phyloP scores from a whole-genome alignment of 2,329 filamentous ascomycete species.

The Monosporascus sp. region DNA sequence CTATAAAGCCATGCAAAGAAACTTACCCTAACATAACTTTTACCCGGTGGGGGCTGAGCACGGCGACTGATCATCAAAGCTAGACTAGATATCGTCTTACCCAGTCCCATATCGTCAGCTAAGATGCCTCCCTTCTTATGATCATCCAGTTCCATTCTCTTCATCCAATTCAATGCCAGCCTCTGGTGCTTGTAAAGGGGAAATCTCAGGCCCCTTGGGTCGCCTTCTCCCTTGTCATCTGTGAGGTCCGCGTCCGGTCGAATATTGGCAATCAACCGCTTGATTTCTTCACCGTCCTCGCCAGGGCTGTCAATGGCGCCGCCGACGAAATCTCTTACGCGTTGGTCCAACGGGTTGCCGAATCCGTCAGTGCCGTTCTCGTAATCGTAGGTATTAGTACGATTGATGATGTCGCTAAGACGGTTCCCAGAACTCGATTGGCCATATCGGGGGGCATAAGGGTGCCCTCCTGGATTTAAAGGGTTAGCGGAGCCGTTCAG shows the following conservation, averaged over 20 bases:
- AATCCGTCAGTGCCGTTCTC: constrained; percentile 27
- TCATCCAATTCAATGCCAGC: constrained; percentile 71
- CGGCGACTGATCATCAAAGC: constrained; percentile 59
- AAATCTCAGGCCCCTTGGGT: constrained; percentile 62
- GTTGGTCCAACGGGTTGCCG: constrained; percentile 31
- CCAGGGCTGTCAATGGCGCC: constrained; percentile 33
- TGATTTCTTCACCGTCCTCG: constrained; percentile 57
- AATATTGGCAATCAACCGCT: constrained; percentile 66
- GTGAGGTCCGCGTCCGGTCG: constrained; percentile 63
- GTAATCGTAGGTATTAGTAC: constrained; percentile 34
- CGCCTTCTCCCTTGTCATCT: constrained; percentile 58
- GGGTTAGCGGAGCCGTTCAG: constrained; percentile 3
- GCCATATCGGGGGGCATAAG: not conserved
- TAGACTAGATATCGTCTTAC: constrained; percentile 79
- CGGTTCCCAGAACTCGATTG: constrained; percentile 11
- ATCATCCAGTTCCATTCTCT: constrained; percentile 63
- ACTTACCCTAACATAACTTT: constrained; percentile 33
- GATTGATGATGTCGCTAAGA: constrained; percentile 32
- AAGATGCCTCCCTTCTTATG: constrained; percentile 74
- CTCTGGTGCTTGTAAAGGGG: constrained; percentile 78
- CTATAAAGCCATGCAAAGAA: not conserved
- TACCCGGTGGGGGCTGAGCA: constrained; percentile 46
- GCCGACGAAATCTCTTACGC: constrained; percentile 29
- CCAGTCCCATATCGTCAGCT: constrained; percentile 77
- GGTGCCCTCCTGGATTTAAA: constrained; percentile 16